phyloP scores from a whole-genome alignment of 768 basidiomycete genomes.

The Coprinopsis marcescibilis region DNA sequence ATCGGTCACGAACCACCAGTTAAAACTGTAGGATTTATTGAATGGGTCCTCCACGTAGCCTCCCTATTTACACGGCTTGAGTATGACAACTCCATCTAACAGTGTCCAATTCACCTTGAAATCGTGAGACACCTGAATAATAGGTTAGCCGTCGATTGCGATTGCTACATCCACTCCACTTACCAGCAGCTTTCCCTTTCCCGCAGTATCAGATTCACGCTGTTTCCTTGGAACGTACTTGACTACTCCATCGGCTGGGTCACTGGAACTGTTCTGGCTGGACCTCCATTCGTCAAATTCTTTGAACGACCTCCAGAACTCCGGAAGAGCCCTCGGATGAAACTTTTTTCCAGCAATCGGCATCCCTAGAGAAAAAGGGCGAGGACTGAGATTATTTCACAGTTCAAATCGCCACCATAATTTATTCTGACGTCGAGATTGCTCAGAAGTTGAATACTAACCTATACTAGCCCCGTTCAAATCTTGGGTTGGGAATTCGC shows the following conservation, averaged over 20 bases:
- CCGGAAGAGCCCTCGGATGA: slow-evolving; percentile 1
- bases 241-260: slow-evolving; percentile 4
- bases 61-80: slow-evolving; percentile 40
- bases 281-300: slow-evolving; percentile 9
- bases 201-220: background rate
- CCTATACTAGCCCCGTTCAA: too few species aligned
- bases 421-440: too few species aligned
- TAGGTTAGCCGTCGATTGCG: slow-evolving; percentile 3
- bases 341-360: background rate
- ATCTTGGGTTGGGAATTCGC: too few species aligned
- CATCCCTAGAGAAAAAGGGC: too few species aligned
- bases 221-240: slow-evolving; percentile 4
- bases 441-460: too few species aligned
- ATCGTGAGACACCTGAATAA: slow-evolving; percentile 62
- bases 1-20: slow-evolving; percentile 68
- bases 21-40: slow-evolving; percentile 68
- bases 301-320: slow-evolving; percentile 1
- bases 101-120: slow-evolving; percentile 51
- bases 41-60: slow-evolving; percentile 68
- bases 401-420: too few species aligned
- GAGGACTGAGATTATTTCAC: too few species aligned
- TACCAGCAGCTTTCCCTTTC: slow-evolving; percentile 57
- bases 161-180: slow-evolving; percentile 12
- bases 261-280: background rate
- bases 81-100: background rate